Percentiles rank a stretch among this genome's conserved stretches.
Conservation (phyloP, 768 basidiomycete genomes). For the Boletellus ananas region DNA sequence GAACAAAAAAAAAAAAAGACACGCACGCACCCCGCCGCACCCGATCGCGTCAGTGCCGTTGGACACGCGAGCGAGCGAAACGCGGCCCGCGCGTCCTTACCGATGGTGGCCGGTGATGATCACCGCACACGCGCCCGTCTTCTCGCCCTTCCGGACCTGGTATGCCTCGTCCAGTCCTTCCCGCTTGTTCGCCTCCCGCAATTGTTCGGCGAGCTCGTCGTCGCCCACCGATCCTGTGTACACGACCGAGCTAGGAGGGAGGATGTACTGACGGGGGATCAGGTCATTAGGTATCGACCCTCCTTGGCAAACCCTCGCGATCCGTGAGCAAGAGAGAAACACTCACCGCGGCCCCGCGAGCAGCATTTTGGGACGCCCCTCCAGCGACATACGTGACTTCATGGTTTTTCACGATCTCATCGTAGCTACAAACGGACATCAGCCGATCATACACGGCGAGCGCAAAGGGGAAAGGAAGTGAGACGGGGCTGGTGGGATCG, state of each 20-base stretch:
- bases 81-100: conserved; percentile 36
- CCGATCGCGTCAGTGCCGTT: background rate
- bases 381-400: conserved; percentile 91
- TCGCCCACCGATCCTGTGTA: conserved; percentile 94
- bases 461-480: background rate
- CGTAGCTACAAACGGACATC: conserved; percentile 57
- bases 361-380: conserved; percentile 95
- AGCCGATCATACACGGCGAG: background rate
- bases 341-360: conserved; percentile 91
- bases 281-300: conserved; percentile 3
- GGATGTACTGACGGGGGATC: conserved; percentile 62
- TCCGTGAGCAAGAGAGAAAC: background rate
- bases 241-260: conserved; percentile 84
- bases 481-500: background rate
- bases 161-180: conserved; percentile 90
- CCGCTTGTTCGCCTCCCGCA: conserved; percentile 84
- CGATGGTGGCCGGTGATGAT: conserved; percentile 91
- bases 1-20: too few relatives aligned
- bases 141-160: conserved; percentile 78
- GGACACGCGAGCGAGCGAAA: background rate
- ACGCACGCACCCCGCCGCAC: too few relatives aligned
- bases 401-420: conserved; percentile 74
- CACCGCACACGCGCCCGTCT: conserved; percentile 97
- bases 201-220: conserved; percentile 86
- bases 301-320: too few relatives aligned